Evolutionary conservation across 2,329 filamentous ascomycete genomes (phyloP).

Genomic region (Mariannaea elegans): DNA sequence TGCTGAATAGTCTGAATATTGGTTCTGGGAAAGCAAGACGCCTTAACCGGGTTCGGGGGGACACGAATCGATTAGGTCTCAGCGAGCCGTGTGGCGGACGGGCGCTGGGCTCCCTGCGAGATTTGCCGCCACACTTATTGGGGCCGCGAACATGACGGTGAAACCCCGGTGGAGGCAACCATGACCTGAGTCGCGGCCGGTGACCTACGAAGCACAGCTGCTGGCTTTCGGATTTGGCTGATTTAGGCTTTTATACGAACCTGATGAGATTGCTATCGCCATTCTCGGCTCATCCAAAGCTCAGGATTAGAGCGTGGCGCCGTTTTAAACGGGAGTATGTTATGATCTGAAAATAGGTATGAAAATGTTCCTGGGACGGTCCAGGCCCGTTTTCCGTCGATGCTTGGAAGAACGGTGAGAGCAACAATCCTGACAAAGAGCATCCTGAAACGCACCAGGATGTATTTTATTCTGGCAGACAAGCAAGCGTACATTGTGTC

Average conservation of each 20-base stretch:
- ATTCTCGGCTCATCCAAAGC: constrained; percentile 10
- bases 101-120: neutral
- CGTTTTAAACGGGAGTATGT: neutral
- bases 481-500: neutral
- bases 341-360: too few species aligned
- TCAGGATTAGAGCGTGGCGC: neutral
- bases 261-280: neutral
- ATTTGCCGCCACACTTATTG: neutral
- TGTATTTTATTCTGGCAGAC: constrained; percentile 1
- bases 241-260: constrained; percentile 21
- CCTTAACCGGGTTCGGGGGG: constrained; percentile 25
- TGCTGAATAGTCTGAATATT: constrained; percentile 15
- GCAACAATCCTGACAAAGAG: neutral
- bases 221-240: constrained; percentile 11
- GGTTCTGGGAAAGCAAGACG: constrained; percentile 24
- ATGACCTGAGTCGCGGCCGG: constrained; percentile 11
- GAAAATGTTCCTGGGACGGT: neutral
- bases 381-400: constrained; percentile 7
- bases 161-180: neutral
- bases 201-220: neutral
- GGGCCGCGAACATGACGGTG: neutral
- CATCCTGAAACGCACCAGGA: constrained; percentile 8
- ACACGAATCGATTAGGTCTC: neutral
- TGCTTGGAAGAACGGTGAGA: constrained; percentile 1
- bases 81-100: constrained; percentile 1